These are phyloP conservation scores for Ramalina peruviana DNA, from an alignment of 495 filamentous ascomycete genomes.

Conservation along the genomic window DNA sequence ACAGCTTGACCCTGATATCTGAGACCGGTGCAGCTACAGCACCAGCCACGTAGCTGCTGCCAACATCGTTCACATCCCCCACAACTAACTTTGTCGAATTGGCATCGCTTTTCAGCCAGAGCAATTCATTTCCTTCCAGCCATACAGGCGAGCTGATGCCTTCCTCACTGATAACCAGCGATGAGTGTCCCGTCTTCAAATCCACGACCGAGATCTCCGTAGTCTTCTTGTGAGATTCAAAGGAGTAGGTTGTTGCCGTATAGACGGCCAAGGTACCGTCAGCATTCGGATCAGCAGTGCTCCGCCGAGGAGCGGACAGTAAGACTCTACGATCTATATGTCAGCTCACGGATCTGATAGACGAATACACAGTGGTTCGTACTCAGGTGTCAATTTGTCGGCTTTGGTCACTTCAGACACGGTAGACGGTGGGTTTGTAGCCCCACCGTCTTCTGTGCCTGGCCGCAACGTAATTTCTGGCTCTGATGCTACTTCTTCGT, in stretches of 20 bases:
- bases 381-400: constrained; percentile 62
- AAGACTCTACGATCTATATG: constrained; percentile 39
- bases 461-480: neutral
- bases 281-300: constrained; percentile 59
- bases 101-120: constrained; percentile 51
- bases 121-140: constrained; percentile 48
- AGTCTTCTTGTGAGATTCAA: constrained; percentile 61
- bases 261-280: constrained; percentile 57
- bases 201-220: constrained; percentile 65
- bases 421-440: constrained; percentile 14
- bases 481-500: neutral
- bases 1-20: constrained; percentile 56
- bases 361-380: constrained; percentile 9
- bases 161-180: constrained; percentile 47
- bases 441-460: neutral
- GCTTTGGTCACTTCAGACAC: constrained; percentile 48
- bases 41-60: constrained; percentile 45
- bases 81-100: constrained; percentile 51
- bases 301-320: constrained; percentile 71
- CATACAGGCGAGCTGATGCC: constrained; percentile 60
- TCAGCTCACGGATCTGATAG: neutral
- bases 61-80: constrained; percentile 40
- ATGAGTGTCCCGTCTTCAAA: constrained; percentile 50
- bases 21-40: constrained; percentile 52
- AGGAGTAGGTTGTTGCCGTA: constrained; percentile 67